Conservation (phyloP, 1,284 basidiomycete species). For the Puccinia sorghi region DNA sequence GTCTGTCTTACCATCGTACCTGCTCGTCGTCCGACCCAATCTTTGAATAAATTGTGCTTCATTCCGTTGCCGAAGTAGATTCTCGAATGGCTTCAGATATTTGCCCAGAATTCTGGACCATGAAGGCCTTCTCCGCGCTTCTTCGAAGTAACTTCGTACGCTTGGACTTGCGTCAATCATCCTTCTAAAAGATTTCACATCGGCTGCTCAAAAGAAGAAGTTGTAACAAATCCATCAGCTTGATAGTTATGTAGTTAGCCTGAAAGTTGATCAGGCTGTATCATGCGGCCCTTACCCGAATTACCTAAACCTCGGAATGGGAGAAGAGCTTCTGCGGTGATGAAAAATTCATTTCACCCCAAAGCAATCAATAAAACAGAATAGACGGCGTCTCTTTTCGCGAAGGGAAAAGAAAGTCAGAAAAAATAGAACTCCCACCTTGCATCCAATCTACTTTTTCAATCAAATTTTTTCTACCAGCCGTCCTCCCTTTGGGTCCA, state of each 20-base stretch:
- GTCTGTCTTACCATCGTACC: background rate
- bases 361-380: background rate
- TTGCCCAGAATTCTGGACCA: background rate
- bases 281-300: background rate
- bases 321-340: background rate
- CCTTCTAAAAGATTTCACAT: background rate
- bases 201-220: background rate
- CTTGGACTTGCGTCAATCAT: background rate
- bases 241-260: background rate
- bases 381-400: background rate
- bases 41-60: background rate
- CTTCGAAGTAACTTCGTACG: background rate
- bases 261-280: background rate
- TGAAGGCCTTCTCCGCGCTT: background rate
- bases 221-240: background rate
- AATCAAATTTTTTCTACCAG: background rate
- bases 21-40: background rate
- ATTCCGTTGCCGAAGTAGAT: background rate
- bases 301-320: background rate
- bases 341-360: background rate
- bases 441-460: constrained; percentile 1
- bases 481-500: background rate
- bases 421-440: background rate
- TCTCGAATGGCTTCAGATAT: background rate
- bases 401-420: background rate